Base-by-base conservation (phyloP, 208 protist species). In the Acanthamoeba divionensis region DNA sequence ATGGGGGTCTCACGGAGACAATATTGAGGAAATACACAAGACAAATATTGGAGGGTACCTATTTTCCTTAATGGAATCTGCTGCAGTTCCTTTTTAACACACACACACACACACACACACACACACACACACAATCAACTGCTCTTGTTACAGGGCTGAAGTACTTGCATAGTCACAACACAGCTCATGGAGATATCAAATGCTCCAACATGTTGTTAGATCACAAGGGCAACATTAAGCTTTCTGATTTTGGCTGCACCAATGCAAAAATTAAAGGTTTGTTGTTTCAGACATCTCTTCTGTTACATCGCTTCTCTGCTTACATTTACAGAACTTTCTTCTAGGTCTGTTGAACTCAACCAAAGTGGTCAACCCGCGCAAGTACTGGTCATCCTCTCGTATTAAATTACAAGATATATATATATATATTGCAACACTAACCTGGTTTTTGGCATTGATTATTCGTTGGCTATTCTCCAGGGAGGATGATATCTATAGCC, bases 221-320 rank as follows among this genome's bases (percentile, higher is more conserved):
- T 8, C 73, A 83, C 48, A 83, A 83, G 31, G 73, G 73, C 73
- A 83, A 83, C 73, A 77, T 83, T 52, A 83, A 83, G 73, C 73
- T 83, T 33, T 83, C 73, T 24, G 73, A 83, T 31, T 83, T 47
- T 62, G 73, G 73, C 73, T 83, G 73, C 31, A 63, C 73, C 47
- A 83, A 83, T 21, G 48, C n/a, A 26, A 83, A 83, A 33, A 83
- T 83, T 7, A 54, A 83, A 29, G 21, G 52, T 60, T 24, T 18
- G n/a, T 60, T n/a, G n/a, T 60, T 60, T n/a, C 52, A 60, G 18
- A 18, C n/a, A 18, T 60, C 52, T n/a, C 52, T 60, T n/a, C 52
- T n/a, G 18, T n/a, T n/a, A 24, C 52, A 24, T n/a, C n/a, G 18
- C 52, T 60, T 60, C 52, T 60, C 52, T 60, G 18, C 52, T n/a